Conservation (phyloP, 140 eudicot genomes). For the Bidens hawaiensis region DNA sequence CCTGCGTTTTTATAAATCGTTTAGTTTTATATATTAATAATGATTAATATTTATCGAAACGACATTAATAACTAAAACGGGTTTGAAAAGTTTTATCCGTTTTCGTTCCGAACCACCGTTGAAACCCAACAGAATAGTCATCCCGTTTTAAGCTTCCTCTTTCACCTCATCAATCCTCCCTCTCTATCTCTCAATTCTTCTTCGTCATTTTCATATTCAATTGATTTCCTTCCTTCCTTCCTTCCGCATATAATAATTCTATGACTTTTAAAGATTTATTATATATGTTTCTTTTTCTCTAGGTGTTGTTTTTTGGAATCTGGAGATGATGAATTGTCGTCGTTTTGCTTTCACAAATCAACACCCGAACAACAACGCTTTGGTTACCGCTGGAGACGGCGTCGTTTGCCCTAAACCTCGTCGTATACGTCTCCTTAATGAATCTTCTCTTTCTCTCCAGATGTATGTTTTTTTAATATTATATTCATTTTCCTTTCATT, state of each 20-base stretch:
- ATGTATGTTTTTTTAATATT: slow-evolving; percentile 1
- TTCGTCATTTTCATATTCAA: neutral
- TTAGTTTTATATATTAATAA: no score
- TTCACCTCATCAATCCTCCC: neutral
- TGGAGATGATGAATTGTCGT: slow-evolving; percentile 33
- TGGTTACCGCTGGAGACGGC: slow-evolving; percentile 27
- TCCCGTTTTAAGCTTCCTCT: neutral
- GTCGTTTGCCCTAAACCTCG: slow-evolving; percentile 63
- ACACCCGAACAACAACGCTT: slow-evolving; percentile 26
- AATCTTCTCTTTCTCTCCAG: slow-evolving; percentile 11
- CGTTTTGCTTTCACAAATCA: slow-evolving; percentile 28
- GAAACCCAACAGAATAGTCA: no score
- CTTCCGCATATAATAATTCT: no score
- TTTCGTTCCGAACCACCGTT: no score
- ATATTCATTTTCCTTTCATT: neutral
- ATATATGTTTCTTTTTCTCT: neutral
- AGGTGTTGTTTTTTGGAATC: neutral
- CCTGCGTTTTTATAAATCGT: no score
- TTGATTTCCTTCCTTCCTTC: neutral
- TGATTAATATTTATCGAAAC: no score
- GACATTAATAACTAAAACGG: no score
- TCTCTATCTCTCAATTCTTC: neutral
- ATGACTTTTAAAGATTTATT: no score
- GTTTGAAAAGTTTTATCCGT: no score
- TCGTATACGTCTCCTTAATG: slow-evolving; percentile 16